Conservation (phyloP, 2,329 filamentous ascomycete species). For the Curvularia verruculosa region DNA sequence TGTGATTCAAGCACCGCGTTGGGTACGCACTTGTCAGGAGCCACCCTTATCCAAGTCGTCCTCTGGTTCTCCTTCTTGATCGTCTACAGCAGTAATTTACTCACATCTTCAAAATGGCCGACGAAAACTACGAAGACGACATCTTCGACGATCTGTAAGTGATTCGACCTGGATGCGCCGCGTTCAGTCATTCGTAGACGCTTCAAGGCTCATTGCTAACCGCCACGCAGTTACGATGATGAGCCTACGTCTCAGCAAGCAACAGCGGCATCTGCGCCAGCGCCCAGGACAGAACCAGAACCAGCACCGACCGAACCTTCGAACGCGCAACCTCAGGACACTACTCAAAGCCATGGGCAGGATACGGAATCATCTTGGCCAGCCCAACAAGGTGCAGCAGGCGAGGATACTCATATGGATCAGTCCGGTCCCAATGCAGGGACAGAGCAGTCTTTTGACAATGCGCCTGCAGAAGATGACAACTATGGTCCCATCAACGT, state of each 20-base stretch:
- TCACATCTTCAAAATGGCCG: conserved; percentile 65
- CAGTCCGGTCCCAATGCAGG: conserved; percentile 38
- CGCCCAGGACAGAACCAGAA: conserved; percentile 29
- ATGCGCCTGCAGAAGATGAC: conserved; percentile 46
- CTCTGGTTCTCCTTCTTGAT: not conserved
- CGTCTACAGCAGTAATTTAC: not conserved
- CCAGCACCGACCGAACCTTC: conserved; percentile 26
- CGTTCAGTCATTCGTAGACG: not conserved
- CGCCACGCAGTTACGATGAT: conserved; percentile 48
- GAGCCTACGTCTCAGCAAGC: conserved; percentile 43
- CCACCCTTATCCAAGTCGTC: not conserved
- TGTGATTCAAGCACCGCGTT: not conserved
- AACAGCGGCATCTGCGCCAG: conserved; percentile 27
- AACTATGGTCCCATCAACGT: conserved; percentile 67
- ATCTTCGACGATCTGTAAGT: conserved; percentile 94
- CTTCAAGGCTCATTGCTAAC: conserved; percentile 18
- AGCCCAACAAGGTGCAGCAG: conserved; percentile 23
- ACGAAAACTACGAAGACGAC: conserved; percentile 89
- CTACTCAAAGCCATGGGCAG: conserved; percentile 19
- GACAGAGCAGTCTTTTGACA: conserved; percentile 40
- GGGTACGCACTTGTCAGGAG: not conserved
- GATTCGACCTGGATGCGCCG: conserved; percentile 5
- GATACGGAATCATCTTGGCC: conserved; percentile 27
- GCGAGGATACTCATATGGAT: conserved; percentile 42
- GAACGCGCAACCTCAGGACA: conserved; percentile 26